Base-by-base conservation (phyloP, 768 basidiomycete species). In the Mrakia hoshinonis region DNA sequence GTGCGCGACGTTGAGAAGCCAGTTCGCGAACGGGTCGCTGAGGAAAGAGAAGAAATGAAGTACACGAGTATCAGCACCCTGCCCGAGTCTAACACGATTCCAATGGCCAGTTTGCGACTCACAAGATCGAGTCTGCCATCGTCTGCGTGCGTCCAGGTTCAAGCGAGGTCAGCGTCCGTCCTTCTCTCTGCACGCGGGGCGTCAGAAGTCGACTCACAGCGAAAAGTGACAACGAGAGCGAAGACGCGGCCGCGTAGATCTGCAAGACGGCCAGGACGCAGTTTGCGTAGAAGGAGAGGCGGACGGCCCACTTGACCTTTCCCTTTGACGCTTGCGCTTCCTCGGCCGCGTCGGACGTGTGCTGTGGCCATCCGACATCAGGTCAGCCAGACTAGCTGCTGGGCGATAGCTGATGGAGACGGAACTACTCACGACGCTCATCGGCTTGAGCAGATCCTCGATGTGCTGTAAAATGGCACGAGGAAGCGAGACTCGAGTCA, bases 211-310 rank as follows among this genome's bases (percentile, higher is more conserved):
- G 43, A 66, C 31, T 49, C 29, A 51, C 43, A 3, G 69, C 92
- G 72, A 97, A 84, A 63, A 97, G 82, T 4, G 92, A 91, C 5
- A 97, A 82, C 0, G 92, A 95, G 4, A 85, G 74, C 1, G 91
- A 88, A 1, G 90, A 89, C 65, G 91, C 83, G 15, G 96, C 95
- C 15, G 91, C 95, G 77, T 97, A 99, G 76, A 99, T 90, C 77
- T 92, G 91, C 11, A 92, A 78, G 7, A 86, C 82, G 69, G 87
- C 89, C 20, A 95, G 84, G 26, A 80, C 79, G 67, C 67, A 68
- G 79, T 98, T 98, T 54, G 85, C 84, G 39, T 85, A 76, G n/a
- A 98, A 83, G 76, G 90, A 92, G 15, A 88, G 87, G 80, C 86
- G 90, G 47, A 97, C 81, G 4, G 94, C 95, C 55, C 94, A 88